Percentiles rank a stretch among this genome's conserved stretches.
Conservation (phyloP, 495 filamentous ascomycete genomes). For the Talaromyces proteolyticus region DNA sequence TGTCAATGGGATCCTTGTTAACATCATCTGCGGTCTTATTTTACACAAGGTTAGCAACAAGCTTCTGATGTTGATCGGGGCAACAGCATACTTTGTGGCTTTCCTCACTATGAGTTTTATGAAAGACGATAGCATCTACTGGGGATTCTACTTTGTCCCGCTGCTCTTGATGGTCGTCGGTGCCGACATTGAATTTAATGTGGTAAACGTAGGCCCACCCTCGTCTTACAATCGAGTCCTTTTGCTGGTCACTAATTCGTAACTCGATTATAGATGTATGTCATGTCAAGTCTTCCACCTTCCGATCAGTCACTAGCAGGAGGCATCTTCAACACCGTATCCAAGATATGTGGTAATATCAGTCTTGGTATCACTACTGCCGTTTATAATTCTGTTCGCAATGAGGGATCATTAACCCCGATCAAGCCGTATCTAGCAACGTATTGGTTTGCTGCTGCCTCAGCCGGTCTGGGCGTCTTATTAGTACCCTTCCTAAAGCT, state of each 20-base stretch:
- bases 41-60: constrained; percentile 47
- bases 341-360: constrained; percentile 26
- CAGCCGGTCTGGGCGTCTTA: constrained; percentile 18
- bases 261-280: constrained; percentile 23
- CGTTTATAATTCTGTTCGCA: constrained; percentile 14
- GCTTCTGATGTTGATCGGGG: constrained; percentile 36
- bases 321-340: constrained; percentile 24
- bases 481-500: constrained; percentile 27
- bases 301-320: constrained; percentile 21
- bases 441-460: constrained; percentile 26
- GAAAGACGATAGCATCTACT: constrained; percentile 45
- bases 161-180: constrained; percentile 45
- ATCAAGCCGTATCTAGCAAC: constrained; percentile 22
- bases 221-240: neutral
- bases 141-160: constrained; percentile 47
- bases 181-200: constrained; percentile 55
- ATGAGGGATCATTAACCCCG: constrained; percentile 8
- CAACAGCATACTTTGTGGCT: constrained; percentile 34
- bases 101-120: constrained; percentile 50
- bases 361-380: constrained; percentile 27
- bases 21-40: constrained; percentile 48
- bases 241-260: neutral
- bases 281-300: constrained; percentile 31
- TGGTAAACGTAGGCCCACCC: constrained; percentile 40
- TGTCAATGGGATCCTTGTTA: constrained; percentile 44